Conservation (phyloP, 176 grass and related monocot genomes). For the Poa pratensis region DNA sequence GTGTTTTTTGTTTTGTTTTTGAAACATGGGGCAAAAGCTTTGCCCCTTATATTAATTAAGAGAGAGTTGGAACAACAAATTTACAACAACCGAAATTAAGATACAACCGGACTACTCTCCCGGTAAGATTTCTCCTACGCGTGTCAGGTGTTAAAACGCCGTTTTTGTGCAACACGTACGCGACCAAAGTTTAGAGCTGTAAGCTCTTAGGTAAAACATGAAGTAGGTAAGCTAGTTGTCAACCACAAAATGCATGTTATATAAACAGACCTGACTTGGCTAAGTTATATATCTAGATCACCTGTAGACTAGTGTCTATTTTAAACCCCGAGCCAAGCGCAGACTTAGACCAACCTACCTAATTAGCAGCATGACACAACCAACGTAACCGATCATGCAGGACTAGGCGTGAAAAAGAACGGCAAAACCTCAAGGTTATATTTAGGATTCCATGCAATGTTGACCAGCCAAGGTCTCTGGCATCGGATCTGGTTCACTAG, state of each 20-base stretch:
- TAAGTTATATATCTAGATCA: neutral
- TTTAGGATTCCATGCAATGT: constrained; percentile 27
- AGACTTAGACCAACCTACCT: neutral
- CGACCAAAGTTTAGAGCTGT: neutral
- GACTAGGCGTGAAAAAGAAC: neutral
- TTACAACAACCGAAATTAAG: too few species aligned
- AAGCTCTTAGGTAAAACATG: neutral
- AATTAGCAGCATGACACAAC: constrained; percentile 22
- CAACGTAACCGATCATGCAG: neutral
- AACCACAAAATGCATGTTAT: neutral
- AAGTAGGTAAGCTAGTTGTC: neutral
- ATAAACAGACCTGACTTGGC: neutral
- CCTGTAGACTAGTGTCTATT: neutral
- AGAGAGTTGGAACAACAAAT: too few species aligned
- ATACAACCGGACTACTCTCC: too few species aligned
- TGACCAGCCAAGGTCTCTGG: neutral
- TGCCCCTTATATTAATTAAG: too few species aligned
- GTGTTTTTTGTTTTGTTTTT: too few species aligned
- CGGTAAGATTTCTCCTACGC: too few species aligned
- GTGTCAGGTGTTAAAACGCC: too few species aligned
- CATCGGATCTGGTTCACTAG: constrained; percentile 4
- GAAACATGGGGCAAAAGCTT: too few species aligned
- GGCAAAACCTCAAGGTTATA: neutral
- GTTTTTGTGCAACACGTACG: too few species aligned
- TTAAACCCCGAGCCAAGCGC: neutral